Percentiles rank a stretch among this genome's conserved stretches.
Evolutionary conservation across 306 rosid species (phyloP).

Genomic region (Pterocarpus macrocarpus): DNA sequence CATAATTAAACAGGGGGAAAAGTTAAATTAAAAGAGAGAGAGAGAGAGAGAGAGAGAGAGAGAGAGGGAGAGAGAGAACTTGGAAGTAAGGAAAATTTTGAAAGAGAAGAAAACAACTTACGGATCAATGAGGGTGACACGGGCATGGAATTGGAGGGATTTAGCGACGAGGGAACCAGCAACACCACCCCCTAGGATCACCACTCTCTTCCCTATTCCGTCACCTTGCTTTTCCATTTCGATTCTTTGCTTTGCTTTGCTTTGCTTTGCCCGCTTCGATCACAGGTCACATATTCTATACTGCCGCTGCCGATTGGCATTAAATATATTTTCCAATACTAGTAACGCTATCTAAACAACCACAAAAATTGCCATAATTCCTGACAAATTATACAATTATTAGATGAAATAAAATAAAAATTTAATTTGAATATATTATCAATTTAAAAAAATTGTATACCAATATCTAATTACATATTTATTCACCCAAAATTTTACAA

Average conservation of each 20-base stretch:
- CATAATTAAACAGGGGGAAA: not conserved
- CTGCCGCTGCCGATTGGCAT: not conserved
- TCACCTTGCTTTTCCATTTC: slow-evolving; percentile 36
- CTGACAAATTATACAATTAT: too few relatives aligned
- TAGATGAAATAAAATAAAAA: too few relatives aligned
- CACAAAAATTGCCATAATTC: too few relatives aligned
- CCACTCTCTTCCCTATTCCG: slow-evolving; percentile 56
- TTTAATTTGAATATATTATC: too few relatives aligned
- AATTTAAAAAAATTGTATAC: too few relatives aligned
- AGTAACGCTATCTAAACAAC: too few relatives aligned
- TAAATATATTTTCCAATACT: not conserved
- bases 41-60: too few relatives aligned
- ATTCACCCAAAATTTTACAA: too few relatives aligned
- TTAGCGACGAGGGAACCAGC: slow-evolving; percentile 76
- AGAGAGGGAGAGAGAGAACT: not conserved
- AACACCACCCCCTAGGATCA: slow-evolving; percentile 77
- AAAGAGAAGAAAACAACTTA: slow-evolving; percentile 34
- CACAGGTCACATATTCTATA: not conserved
- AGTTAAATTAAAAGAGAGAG: not conserved
- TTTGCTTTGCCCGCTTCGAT: not conserved
- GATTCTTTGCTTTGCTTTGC: not conserved
- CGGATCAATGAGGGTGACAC: slow-evolving; percentile 79
- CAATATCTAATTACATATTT: too few relatives aligned
- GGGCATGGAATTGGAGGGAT: slow-evolving; percentile 68
- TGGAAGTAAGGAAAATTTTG: not conserved